Base-by-base conservation (phyloP, 345 rosid genomes). In the Corchorus olitorius region DNA sequence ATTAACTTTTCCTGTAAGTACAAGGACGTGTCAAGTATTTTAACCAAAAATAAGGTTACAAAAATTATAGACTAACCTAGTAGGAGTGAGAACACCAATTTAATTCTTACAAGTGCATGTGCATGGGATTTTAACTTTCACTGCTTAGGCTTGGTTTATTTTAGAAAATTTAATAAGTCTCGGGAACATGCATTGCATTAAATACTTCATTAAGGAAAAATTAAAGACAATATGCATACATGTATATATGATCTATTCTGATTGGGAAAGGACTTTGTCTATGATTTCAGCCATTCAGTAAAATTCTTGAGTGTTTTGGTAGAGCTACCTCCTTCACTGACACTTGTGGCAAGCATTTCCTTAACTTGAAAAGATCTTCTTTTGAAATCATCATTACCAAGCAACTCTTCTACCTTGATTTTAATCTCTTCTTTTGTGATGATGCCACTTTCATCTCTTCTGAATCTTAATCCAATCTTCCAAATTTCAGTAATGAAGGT, bases 401-500 rank as follows among this genome's bases (percentile, higher is more conserved):
- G 17, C 45, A 80, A 13, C 17, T 34, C 17, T 17, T 80, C 80
- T 33, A 75, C 15, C 45, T 77, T 83, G 12, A 5, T 66, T 76
- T 65, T 65, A 35, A 83, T 46, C 49, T 83, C 86, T 12, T 49
- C 63, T n/a, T 22, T n/a, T 8, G 55, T 6, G 6, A 80, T 65
- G 16, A 67, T 67, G 5, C 79, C 82, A 55, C 33, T 68, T 34
- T 68, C 78, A 43, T 84, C 75, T 48, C 8, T 70, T 6, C 75
- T 55, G 9, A 83, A 50, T 66, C 61, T 62, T 19, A 80, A 33
- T 8, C 84, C 86, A 4, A 75, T 48, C 48, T 76, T 82, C 79
- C 83, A 76, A 2, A 20, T n/a, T 15, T 81, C 82, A 63, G 78
- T 80, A n/a, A 83, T 65, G 73, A 73, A 86, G 4, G 15, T 63